Evolutionary conservation across 2,329 filamentous ascomycete species (phyloP).

Genomic region (Dactylellina haptotyla): DNA sequence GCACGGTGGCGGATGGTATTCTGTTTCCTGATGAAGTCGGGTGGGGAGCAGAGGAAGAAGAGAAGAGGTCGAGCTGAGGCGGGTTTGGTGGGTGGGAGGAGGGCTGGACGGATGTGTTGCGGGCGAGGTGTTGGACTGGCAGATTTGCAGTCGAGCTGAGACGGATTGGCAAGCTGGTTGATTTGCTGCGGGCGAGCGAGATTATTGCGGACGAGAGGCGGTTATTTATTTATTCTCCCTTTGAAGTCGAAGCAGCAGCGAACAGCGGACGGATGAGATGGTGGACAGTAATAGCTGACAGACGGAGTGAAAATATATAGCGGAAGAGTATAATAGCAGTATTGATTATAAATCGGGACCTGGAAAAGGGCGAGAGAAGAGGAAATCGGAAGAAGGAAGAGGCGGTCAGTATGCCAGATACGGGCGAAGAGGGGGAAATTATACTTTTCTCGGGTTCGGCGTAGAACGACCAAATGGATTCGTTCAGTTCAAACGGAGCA

Average conservation of each 20-base stretch:
- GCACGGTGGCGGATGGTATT: no score
- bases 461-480: no score
- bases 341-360: slow-evolving; percentile 1
- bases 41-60: no score
- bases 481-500: no score
- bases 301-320: background rate
- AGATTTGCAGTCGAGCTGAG: background rate
- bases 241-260: no score
- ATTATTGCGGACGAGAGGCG: background rate
- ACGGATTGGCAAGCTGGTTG: background rate
- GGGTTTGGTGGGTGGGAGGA: background rate
- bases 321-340: background rate
- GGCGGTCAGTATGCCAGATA: slow-evolving; percentile 5
- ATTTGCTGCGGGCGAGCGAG: background rate
- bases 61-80: background rate
- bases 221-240: no score
- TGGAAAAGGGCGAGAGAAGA: slow-evolving; percentile 8
- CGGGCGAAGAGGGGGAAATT: slow-evolving; percentile 8
- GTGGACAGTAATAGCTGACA: background rate
- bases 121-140: slow-evolving; percentile 1
- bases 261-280: background rate
- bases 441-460: slow-evolving; percentile 31
- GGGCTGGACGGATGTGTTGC: background rate
- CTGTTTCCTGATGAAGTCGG: no score
- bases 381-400: background rate